These are phyloP conservation scores for Daldinia grandis DNA, from an alignment of 495 filamentous ascomycete species.

Conservation along the genomic window DNA sequence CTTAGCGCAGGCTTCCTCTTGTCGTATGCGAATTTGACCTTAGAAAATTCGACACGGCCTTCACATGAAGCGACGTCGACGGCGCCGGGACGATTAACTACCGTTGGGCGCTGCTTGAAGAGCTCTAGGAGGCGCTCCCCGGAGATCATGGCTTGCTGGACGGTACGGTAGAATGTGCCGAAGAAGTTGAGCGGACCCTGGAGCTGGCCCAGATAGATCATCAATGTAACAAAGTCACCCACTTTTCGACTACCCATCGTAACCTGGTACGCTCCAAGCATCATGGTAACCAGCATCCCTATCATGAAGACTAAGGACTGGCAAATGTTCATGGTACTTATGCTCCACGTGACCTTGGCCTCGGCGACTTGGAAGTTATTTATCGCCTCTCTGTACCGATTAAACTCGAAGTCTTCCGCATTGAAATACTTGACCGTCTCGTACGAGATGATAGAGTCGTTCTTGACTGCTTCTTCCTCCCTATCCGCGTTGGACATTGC, in stretches of 20 bases:
- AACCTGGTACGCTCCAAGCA: constrained; percentile 90
- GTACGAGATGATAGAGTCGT: constrained; percentile 97
- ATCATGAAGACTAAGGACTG: constrained; percentile 95
- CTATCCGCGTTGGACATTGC: constrained; percentile 94
- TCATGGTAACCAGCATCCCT: constrained; percentile 82
- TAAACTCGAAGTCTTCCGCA: constrained; percentile 91
- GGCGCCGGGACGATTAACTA: constrained; percentile 69
- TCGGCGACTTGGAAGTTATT: constrained; percentile 84
- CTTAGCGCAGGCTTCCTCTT: constrained; percentile 83
- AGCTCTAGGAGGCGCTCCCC: constrained; percentile 93
- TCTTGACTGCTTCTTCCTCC: constrained; percentile 97
- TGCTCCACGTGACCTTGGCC: constrained; percentile 84
- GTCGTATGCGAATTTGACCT: constrained; percentile 93
- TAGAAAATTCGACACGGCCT: constrained; percentile 83
- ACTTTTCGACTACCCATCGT: constrained; percentile 73
- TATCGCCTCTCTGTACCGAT: constrained; percentile 70
- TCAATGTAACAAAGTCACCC: constrained; percentile 79
- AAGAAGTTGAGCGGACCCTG: constrained; percentile 97
- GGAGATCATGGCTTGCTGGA: constrained; percentile 96
- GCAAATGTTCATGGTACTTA: constrained; percentile 91
- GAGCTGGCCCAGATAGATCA: constrained; percentile 92
- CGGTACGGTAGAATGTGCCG: constrained; percentile 95
- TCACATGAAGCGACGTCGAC: constrained; percentile 68
- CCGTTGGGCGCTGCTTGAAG: constrained; percentile 88
- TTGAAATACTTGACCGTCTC: constrained; percentile 99